Evolutionary conservation across 371 early-diverging fungal genomes (phyloP), one percentile per base, ranked within the genome.

Genomic region (Amoeboaphelidium occidentale): DNA sequence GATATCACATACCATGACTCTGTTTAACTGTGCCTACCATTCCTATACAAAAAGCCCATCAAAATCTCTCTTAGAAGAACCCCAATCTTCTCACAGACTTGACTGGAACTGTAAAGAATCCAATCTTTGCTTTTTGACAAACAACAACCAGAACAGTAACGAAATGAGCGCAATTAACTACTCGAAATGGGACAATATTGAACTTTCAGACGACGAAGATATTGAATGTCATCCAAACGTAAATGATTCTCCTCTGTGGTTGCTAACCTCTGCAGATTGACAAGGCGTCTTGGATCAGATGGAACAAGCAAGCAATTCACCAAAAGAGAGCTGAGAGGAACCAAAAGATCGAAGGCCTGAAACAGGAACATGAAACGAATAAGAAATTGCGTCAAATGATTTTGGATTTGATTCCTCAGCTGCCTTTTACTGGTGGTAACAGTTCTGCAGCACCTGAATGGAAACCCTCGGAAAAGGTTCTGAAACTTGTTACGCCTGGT

Each of bases 171-270:
- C 43, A 26, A 23, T 81, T 49, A 71, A 77, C 63, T 92, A 92
- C 62, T 78, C 81, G 61, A 88, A 89, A 66, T 93, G 94, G 94
- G 91, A 93, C 63, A 80, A 81, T 49, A 74, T 93, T 43, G 94
- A 93, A 61, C 67, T 93, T 41, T 84, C 84, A 21, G 94, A 93
- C 64, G 94, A 93, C 65, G 85, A 86, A 27, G 94, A 93, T 59
- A 81, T 93, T 57, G 94, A 93, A 44, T 61, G 65, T 53, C 62
- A 88, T 66, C 94, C 94, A 23, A 91, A 93, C 53, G n/a, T n/a
- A n/a, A n/a, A n/a, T n/a, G n/a, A n/a, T n/a, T n/a, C n/a, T n/a
- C n/a, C n/a, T n/a, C n/a, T n/a, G n/a, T n/a, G n/a, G n/a, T n/a
- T n/a, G n/a, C n/a, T n/a, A n/a, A n/a, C n/a, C n/a, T n/a, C n/a